These are phyloP conservation scores for Poronia punctata DNA, from an alignment of 495 filamentous ascomycete genomes.

Conservation along the genomic window DNA sequence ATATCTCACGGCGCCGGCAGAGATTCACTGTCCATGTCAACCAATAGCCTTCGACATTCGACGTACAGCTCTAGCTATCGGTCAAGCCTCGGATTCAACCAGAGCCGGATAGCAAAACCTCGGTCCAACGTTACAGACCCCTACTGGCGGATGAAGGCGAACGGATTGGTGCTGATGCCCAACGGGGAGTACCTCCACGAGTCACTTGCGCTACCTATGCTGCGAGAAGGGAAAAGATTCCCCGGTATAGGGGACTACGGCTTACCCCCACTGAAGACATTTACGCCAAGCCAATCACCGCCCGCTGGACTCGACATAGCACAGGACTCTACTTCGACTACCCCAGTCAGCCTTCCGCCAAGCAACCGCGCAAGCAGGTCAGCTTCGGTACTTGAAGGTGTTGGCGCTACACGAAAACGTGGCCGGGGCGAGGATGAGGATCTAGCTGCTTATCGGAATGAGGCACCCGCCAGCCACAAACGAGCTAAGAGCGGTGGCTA, in stretches of 20 bases:
- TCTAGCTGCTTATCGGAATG: conserved; percentile 7
- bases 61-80: conserved; percentile 26
- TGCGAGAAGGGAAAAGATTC: conserved; percentile 20
- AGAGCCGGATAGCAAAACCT: conserved; percentile 17
- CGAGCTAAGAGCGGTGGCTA: conserved; percentile 15
- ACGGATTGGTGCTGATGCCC: conserved; percentile 36
- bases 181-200: conserved; percentile 38
- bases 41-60: conserved; percentile 21
- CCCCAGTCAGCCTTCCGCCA: not conserved
- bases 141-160: conserved; percentile 36
- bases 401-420: conserved; percentile 14
- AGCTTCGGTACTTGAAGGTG: conserved; percentile 3
- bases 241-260: conserved; percentile 22
- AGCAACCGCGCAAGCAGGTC: conserved; percentile 9
- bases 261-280: conserved; percentile 11
- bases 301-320: conserved; percentile 1
- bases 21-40: conserved; percentile 21
- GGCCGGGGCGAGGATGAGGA: conserved; percentile 11
- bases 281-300: conserved; percentile 13
- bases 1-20: conserved; percentile 9
- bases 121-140: conserved; percentile 18
- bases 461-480: conserved; percentile 9
- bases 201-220: conserved; percentile 27
- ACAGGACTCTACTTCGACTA: not conserved
- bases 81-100: conserved; percentile 22